Percentiles rank a stretch among this genome's conserved stretches.
These are phyloP conservation scores for Chenopodium quinoa DNA, from an alignment of 148 eudicot species.

Conservation along the genomic window DNA sequence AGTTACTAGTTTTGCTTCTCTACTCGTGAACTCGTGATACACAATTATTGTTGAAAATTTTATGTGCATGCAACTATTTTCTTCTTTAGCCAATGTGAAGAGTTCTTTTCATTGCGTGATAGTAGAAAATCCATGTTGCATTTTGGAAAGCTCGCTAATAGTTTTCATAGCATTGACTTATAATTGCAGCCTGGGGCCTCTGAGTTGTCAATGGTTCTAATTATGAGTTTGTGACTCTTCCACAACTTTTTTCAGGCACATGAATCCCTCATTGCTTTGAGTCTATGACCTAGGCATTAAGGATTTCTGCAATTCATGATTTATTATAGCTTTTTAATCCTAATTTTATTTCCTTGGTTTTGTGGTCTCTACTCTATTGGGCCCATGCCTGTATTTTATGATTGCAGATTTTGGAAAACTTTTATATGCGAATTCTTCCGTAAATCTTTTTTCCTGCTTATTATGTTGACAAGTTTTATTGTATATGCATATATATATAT, in stretches of 20 bases:
- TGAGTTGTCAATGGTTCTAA: too few relatives aligned
- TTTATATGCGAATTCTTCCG: background rate
- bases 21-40: background rate
- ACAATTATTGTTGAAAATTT: background rate
- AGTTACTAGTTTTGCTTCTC: background rate
- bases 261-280: too few relatives aligned
- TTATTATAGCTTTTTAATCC: background rate
- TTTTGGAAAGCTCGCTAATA: too few relatives aligned
- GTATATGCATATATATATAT: conserved; percentile 12
- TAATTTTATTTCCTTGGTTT: background rate
- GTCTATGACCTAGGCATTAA: too few relatives aligned
- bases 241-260: background rate
- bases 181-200: background rate
- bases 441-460: background rate
- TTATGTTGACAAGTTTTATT: conserved; percentile 12
- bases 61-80: background rate
- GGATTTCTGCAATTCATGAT: too few relatives aligned
- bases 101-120: background rate
- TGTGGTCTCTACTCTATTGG: background rate
- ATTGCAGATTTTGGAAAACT: background rate
- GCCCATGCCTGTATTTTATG: background rate
- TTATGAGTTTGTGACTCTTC: too few relatives aligned
- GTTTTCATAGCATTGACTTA: background rate
- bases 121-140: background rate
- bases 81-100: background rate